Evolutionary conservation across 2,329 filamentous ascomycete genomes (phyloP), one percentile per base, ranked within the genome.

Genomic region (Fusarium sp.): DNA sequence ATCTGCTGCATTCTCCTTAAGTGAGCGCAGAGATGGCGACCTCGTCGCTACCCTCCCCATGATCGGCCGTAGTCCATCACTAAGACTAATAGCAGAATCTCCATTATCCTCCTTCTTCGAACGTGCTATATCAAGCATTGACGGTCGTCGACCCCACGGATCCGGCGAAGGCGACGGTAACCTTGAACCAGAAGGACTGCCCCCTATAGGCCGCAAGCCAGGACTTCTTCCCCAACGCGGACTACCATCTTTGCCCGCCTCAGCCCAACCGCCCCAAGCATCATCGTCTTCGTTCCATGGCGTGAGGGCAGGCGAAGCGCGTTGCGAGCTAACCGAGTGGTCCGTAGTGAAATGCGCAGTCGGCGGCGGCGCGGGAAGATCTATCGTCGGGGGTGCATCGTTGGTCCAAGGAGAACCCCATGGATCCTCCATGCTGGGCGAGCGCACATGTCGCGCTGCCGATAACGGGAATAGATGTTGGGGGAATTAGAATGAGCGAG

Each of bases 341-440:
- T 76, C 76, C 53, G 69, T 52, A 3, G 77, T 72, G 28, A 79
- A 75, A 51, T 79, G 77, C 30, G 76, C 77, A 58, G 58, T 74
- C 34, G 77, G 73, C 42, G 78, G 79, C 63, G 77, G 76, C 58
- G 75, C 62, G 8, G 78, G 77, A 26, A 79, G 71, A 62, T 79
- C 75, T 74, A 74, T 76, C 68, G 73, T 85, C 77, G 75, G 80
- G 16, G 77, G 72, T 61, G 74, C 65, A 52, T 78, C 62, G 68
- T 69, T 81, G 63, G 84, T 82, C 87, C 87, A 89, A 79, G 87
- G 87, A 72, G 86, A 88, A 78, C 84, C 85, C 87, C 87, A 89
- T 74, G 87, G 86, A 86, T 89, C 86, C 77, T 89, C 87, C 87
- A 89, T 89, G 69, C 75, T 80, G 77, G 69, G 70, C 76, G 74